Evolutionary conservation across 495 filamentous ascomycete genomes (phyloP), one percentile per base, ranked within the genome.

Genomic region (Aspergillus kassunensis): DNA sequence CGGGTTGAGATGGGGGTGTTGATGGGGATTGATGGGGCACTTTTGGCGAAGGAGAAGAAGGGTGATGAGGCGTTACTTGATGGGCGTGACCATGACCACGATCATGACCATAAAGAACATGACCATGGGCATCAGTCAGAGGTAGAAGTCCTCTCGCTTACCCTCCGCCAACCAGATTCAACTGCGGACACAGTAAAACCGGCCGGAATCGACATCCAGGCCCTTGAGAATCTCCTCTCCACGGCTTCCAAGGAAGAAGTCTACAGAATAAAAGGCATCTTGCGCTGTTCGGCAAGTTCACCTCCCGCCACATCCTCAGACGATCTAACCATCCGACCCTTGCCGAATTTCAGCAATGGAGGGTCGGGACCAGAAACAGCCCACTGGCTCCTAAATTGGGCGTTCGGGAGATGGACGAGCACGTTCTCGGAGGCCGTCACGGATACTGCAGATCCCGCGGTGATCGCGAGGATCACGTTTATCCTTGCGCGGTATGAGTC

Each of bases 391-490:
- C 76, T 98, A 37, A 98, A 98, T 64, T 97, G 93, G 93, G 95
- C 93, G 0, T 98, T 98, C 69, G 91, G 90, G 6, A 78, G 93
- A 15, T 97, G 93, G 93, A 96, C 82, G 2, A 92, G 88, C 60
- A 92, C 91, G 6, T 75, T 76, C 0, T 71, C 87, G 30, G 65
- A 63, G 5, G 65, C 66, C 36, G 74, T 75, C 30, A 58, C 71
- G 3, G 61, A 68, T 37, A 54, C 63, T 2, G 69, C 72, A 9
- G 69, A 73, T 25, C 60, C 66, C 31, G 71, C 73, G 18, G 70
- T 78, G 2, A 66, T 80, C 4, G 70, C 91, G 20, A 78, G 89
- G 29, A 84, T 98, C 76, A 96, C 90, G 0, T 72, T 97, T 50
- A 87, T 98, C 6, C 68, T 93, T 39, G 92, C 89, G 1, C 78